Conservation (phyloP, 1,139 yeast species). For the Eremothecium gossypii region DNA sequence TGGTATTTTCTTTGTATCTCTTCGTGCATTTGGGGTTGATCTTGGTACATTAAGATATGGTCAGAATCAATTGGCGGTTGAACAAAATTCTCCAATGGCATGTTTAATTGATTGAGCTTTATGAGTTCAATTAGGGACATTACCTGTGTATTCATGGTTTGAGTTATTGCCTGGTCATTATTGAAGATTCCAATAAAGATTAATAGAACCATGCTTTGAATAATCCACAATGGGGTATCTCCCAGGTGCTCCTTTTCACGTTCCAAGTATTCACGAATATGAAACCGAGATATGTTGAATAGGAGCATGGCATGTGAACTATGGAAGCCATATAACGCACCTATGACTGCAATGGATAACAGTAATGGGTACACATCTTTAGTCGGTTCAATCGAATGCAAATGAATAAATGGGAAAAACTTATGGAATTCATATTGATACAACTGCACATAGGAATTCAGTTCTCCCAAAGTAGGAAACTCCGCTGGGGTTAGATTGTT, state of each 20-base stretch:
- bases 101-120: slow-evolving; percentile 64
- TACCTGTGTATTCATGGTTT: slow-evolving; percentile 66
- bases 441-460: slow-evolving; percentile 61
- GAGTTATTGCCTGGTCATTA: slow-evolving; percentile 63
- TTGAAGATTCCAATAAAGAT: slow-evolving; percentile 77
- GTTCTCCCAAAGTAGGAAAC: slow-evolving; percentile 65
- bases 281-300: slow-evolving; percentile 69
- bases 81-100: slow-evolving; percentile 54
- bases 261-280: slow-evolving; percentile 70
- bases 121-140: slow-evolving; percentile 72
- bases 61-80: slow-evolving; percentile 45
- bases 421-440: slow-evolving; percentile 69
- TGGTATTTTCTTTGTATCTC: slow-evolving; percentile 27
- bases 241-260: slow-evolving; percentile 46
- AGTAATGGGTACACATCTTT: slow-evolving; percentile 63
- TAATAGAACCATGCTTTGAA: slow-evolving; percentile 73
- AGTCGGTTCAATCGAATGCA: slow-evolving; percentile 53
- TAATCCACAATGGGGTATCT: slow-evolving; percentile 77
- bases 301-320: slow-evolving; percentile 65
- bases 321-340: slow-evolving; percentile 80
- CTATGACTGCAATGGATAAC: slow-evolving; percentile 80
- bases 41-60: slow-evolving; percentile 27
- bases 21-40: slow-evolving; percentile 30
- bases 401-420: slow-evolving; percentile 76
- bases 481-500: slow-evolving; percentile 46